Evolutionary conservation across 2,329 filamentous ascomycete genomes (phyloP), one percentile per base, ranked within the genome.

Genomic region (Fusarium sp.): DNA sequence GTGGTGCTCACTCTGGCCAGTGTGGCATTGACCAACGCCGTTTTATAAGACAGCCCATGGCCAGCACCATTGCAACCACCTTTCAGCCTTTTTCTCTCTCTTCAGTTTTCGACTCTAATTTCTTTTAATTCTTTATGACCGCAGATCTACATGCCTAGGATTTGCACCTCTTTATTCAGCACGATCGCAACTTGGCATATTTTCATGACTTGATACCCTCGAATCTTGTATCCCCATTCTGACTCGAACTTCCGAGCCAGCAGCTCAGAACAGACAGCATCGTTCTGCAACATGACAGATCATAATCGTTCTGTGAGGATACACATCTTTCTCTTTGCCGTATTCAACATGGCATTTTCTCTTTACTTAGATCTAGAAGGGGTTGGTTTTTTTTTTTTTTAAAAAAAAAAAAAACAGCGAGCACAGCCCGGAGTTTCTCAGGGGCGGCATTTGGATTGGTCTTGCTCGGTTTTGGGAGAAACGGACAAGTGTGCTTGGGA

Each of bases 121-220:
- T 25, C 19, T 36, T 56, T 68, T 65, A 67, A 66, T 67, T 53
- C 33, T 39, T 48, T 38, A 65, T 32, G 49, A 54, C 29, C 46
- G 41, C 52, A 48, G 39, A 68, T 58, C 51, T 50, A 49, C 10
- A 10, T 49, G 41, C 35, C 32, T 23, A 15, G 19, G 29, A 53
- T 61, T 43, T 62, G 42, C 35, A 19, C 35, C 41, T 48, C 49
- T 39, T 54, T 25, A 63, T 63, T 48, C 36, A 61, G 61, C 37
- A 69, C 49, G 63, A 70, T 53, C 41, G 49, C 54, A 36, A 44
- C 33, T 43, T 51, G 46, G 54, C 56, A 64, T 49, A 54, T 55
- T 55, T 53, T 70, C 41, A 70, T 64, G 68, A 70, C 63, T 60
- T 65, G 68, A 70, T 70, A 70, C 68, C 68, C 67, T 67, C 42